Evolutionary conservation across 495 filamentous ascomycete genomes (phyloP).

Genomic region (Penicillium mononematosum): DNA sequence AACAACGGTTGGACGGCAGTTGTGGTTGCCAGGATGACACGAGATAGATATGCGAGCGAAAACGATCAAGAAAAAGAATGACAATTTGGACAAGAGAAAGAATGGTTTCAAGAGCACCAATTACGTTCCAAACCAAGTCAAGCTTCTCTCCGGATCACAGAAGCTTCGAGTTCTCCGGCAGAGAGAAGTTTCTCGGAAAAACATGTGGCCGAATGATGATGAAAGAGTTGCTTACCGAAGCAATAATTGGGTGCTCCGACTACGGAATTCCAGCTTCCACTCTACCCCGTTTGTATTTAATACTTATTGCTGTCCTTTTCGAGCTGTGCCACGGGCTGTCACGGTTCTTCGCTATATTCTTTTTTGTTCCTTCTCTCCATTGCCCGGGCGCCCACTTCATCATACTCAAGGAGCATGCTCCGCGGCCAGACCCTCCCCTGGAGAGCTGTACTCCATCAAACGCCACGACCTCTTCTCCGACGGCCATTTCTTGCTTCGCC

Average conservation of each 20-base stretch:
- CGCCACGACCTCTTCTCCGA: conserved; percentile 39
- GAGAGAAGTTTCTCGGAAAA: conserved; percentile 34
- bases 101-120: conserved; percentile 18
- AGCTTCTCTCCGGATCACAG: conserved; percentile 20
- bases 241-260: conserved; percentile 25
- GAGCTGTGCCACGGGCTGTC: conserved; percentile 21
- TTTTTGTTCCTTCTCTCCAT: conserved; percentile 9
- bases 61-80: conserved; percentile 11
- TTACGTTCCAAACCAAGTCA: conserved; percentile 8
- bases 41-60: not conserved
- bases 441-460: conserved; percentile 54
- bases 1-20: conserved; percentile 16
- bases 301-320: conserved; percentile 16
- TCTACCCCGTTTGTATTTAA: conserved; percentile 9
- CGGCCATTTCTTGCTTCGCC: conserved; percentile 34
- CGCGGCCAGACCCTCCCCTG: conserved; percentile 55
- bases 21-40: conserved; percentile 3
- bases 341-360: conserved; percentile 10
- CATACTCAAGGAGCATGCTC: conserved; percentile 48
- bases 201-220: conserved; percentile 30
- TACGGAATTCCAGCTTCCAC: conserved; percentile 24
- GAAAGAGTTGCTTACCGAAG: conserved; percentile 42
- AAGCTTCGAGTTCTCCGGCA: conserved; percentile 37
- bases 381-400: conserved; percentile 12
- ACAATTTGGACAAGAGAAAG: conserved; percentile 11